phyloP scores from a whole-genome alignment of 257 asterid genomes.

The Leonotis leonurus region DNA sequence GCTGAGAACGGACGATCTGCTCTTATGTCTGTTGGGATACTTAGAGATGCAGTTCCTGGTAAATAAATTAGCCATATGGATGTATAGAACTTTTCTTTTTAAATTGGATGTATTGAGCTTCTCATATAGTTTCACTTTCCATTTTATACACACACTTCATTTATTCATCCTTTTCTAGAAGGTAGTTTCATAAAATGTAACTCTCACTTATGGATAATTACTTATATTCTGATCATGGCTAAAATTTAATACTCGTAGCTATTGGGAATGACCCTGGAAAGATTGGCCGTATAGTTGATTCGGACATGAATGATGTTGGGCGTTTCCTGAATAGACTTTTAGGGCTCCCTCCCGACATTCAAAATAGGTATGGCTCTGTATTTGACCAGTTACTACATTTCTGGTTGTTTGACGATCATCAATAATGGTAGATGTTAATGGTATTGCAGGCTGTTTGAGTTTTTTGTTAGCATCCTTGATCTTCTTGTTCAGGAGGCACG shows the following conservation, averaged over 20 bases:
- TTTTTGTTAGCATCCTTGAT: conserved; percentile 79
- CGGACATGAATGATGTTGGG: conserved; percentile 96
- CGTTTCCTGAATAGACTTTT: conserved; percentile 93
- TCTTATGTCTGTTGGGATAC: conserved; percentile 86
- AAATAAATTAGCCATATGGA: conserved; percentile 19
- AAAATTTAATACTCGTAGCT: conserved; percentile 35
- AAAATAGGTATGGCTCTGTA: conserved; percentile 60
- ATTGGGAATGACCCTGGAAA: conserved; percentile 71
- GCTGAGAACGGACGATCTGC: conserved; percentile 79
- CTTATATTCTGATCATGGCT: conserved; percentile 5
- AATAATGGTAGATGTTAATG: conserved; percentile 27
- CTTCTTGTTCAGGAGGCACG: conserved; percentile 73
- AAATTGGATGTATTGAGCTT: no score
- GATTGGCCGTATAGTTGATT: conserved; percentile 80
- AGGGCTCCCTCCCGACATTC: conserved; percentile 90
- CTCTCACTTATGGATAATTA: neutral
- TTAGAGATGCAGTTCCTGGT: conserved; percentile 76
- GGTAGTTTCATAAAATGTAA: neutral
- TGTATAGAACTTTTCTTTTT: no score
- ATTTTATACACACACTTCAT: neutral
- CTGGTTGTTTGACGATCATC: neutral
- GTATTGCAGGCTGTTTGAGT: conserved; percentile 81
- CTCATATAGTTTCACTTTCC: neutral
- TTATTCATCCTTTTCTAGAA: conserved; percentile 1
- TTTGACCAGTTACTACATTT: conserved; percentile 11